Evolutionary conservation across 2,329 filamentous ascomycete species (phyloP).

Genomic region (Botrytis tulipae): DNA sequence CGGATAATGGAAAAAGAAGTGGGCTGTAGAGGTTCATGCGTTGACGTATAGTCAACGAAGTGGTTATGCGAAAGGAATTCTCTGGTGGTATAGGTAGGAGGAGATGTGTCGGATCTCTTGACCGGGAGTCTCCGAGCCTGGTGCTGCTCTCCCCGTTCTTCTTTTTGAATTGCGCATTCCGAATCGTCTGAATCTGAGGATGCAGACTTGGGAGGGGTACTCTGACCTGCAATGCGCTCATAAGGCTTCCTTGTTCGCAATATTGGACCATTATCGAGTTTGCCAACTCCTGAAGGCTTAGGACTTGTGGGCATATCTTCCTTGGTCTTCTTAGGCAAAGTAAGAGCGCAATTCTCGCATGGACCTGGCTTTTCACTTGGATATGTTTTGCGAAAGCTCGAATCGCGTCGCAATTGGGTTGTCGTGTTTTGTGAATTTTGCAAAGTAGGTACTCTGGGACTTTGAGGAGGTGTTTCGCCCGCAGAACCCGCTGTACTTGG

Average conservation of each 20-base stretch:
- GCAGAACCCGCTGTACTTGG: slow-evolving; percentile 42
- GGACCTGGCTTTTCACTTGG: slow-evolving; percentile 63
- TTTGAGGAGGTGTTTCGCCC: slow-evolving; percentile 58
- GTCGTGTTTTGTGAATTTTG: slow-evolving; percentile 31
- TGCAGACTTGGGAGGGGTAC: slow-evolving; percentile 35
- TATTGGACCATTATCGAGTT: slow-evolving; percentile 47
- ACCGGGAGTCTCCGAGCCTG: slow-evolving; percentile 11
- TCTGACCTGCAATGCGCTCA: slow-evolving; percentile 51
- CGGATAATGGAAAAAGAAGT: slow-evolving; percentile 66
- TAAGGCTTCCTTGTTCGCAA: slow-evolving; percentile 60
- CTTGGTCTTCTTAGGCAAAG: slow-evolving; percentile 52
- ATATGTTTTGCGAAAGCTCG: slow-evolving; percentile 61
- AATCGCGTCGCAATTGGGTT: slow-evolving; percentile 49
- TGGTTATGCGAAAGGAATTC: slow-evolving; percentile 55
- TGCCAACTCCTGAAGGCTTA: slow-evolving; percentile 12
- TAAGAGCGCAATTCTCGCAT: slow-evolving; percentile 68
- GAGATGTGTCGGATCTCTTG: slow-evolving; percentile 30
- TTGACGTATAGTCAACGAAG: slow-evolving; percentile 66
- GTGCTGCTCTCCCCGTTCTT: slow-evolving; percentile 25
- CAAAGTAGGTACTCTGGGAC: slow-evolving; percentile 47
- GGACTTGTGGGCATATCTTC: slow-evolving; percentile 29
- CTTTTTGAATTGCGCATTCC: slow-evolving; percentile 29
- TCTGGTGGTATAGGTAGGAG: slow-evolving; percentile 42
- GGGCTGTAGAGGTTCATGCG: slow-evolving; percentile 60
- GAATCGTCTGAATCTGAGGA: slow-evolving; percentile 35